A percentile compares a stretch with the other conserved stretches of the same genome.
Evolutionary conservation across 2,329 filamentous ascomycete species (phyloP).

Genomic region (Colletotrichum filicis): DNA sequence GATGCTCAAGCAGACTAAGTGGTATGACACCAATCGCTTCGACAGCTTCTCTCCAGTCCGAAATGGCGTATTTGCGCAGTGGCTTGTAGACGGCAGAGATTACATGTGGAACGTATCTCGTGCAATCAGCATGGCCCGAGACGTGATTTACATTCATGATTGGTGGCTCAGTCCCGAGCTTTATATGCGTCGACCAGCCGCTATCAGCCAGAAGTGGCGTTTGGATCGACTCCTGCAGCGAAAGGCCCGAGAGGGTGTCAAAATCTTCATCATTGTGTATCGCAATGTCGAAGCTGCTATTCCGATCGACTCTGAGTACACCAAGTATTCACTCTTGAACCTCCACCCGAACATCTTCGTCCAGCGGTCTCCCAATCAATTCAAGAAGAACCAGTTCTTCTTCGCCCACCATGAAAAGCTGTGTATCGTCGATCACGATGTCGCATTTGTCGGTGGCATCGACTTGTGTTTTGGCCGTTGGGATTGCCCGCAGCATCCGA

Average conservation of each 20-base stretch:
- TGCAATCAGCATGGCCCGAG: constrained; percentile 95
- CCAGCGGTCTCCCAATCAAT: constrained; percentile 95
- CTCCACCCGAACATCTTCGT: constrained; percentile 97
- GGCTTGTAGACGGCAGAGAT: constrained; percentile 95
- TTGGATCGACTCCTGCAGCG: constrained; percentile 91
- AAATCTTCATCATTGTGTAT: constrained; percentile 97
- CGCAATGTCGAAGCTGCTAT: constrained; percentile 97
- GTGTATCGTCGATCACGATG: constrained; percentile 94
- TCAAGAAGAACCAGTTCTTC: constrained; percentile 99
- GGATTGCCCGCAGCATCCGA: constrained; percentile 93
- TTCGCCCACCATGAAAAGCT: constrained; percentile 99
- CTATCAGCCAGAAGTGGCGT: constrained; percentile 98
- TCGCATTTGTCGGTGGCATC: constrained; percentile 95
- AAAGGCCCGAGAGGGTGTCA: constrained; percentile 95
- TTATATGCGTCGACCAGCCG: constrained; percentile 92
- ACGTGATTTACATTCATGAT: constrained; percentile 98
- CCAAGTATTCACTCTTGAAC: constrained; percentile 94
- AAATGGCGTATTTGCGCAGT: constrained; percentile 88
- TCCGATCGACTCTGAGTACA: constrained; percentile 98
- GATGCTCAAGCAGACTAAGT: constrained; percentile 85
- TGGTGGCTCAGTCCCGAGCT: constrained; percentile 99
- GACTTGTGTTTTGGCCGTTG: constrained; percentile 97
- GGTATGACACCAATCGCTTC: constrained; percentile 87
- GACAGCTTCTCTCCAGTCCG: constrained; percentile 94
- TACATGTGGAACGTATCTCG: constrained; percentile 99